phyloP scores from a whole-genome alignment of 2,329 filamentous ascomycete genomes.

The Penicillium sp. region DNA sequence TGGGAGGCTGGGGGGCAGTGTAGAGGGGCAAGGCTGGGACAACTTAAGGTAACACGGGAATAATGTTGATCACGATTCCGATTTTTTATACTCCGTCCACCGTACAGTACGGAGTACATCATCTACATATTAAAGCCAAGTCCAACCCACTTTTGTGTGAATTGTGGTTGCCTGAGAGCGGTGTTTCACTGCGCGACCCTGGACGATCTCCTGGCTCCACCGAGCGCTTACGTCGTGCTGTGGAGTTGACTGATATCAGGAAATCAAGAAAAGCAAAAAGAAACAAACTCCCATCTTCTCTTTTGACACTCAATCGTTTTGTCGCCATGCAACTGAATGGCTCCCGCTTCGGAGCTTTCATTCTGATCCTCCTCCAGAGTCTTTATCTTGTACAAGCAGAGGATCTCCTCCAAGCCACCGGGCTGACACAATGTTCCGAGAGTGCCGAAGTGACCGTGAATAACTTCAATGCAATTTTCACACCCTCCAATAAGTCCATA shows the following conservation, averaged over 20 bases:
- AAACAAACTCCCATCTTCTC: neutral
- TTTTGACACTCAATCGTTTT: constrained; percentile 1
- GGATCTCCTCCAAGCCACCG: constrained; percentile 17
- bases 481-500: constrained; percentile 46
- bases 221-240: constrained; percentile 11
- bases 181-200: neutral
- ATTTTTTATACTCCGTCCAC: neutral
- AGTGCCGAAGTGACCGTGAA: constrained; percentile 17
- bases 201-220: constrained; percentile 8
- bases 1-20: neutral
- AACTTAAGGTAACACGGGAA: neutral
- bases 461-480: constrained; percentile 38
- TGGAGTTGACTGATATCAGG: constrained; percentile 12
- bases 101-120: neutral
- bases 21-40: neutral
- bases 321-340: constrained; percentile 7
- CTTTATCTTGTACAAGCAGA: constrained; percentile 12
- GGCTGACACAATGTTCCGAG: constrained; percentile 18
- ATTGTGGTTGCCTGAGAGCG: constrained; percentile 2
- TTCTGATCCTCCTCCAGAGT: constrained; percentile 3
- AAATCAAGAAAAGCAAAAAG: neutral
- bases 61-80: neutral
- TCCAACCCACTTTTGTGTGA: neutral
- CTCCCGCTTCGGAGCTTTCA: constrained; percentile 1
- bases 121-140: neutral